A percentile compares a stretch with the other conserved stretches of the same genome.
Conservation (phyloP, 2,329 filamentous ascomycete species). For the Botrytis sinoallii region DNA sequence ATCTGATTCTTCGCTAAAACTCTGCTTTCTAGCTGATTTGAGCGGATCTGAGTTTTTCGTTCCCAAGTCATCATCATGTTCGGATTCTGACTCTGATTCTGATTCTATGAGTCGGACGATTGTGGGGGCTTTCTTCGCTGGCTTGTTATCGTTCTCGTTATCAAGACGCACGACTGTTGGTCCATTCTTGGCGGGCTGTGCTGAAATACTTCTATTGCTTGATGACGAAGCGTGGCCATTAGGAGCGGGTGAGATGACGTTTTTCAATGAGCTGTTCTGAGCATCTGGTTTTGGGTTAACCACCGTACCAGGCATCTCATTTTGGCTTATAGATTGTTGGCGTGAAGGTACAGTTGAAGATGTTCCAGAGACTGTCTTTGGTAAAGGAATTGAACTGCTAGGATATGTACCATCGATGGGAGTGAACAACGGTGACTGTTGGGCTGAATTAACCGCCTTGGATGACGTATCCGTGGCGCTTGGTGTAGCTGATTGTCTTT, state of each 20-base stretch:
- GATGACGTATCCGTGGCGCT: not conserved
- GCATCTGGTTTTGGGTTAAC: not conserved
- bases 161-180: constrained; percentile 32
- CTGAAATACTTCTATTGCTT: not conserved
- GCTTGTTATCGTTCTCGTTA: not conserved
- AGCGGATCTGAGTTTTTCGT: not conserved
- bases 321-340: not conserved
- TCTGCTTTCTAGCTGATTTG: not conserved
- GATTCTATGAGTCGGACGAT: constrained; percentile 32
- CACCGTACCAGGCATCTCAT: not conserved
- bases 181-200: constrained; percentile 19
- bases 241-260: not conserved
- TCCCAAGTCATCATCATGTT: constrained; percentile 2
- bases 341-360: not conserved
- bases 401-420: not conserved
- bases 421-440: not conserved
- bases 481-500: constrained; percentile 17
- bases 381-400: not conserved
- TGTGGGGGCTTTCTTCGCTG: constrained; percentile 28
- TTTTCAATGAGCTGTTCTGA: not conserved
- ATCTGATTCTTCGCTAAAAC: constrained; percentile 9
- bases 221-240: not conserved
- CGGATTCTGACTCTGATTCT: constrained; percentile 13
- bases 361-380: not conserved
- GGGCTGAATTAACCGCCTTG: not conserved